phyloP scores from a whole-genome alignment of 345 rosid genomes.

The Orychophragmus violaceus region DNA sequence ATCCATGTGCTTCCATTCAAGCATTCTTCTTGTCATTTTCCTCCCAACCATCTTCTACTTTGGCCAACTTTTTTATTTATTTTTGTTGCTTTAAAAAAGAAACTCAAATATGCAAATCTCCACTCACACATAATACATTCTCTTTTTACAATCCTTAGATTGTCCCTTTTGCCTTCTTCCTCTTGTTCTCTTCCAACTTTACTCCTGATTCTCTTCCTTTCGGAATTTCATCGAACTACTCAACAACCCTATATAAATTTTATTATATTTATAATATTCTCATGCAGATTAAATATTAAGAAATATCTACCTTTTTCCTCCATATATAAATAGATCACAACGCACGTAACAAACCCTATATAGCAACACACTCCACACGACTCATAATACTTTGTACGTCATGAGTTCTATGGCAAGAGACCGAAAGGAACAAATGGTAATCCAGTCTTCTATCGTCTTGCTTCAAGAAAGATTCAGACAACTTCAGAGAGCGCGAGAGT shows the following conservation, averaged over 20 bases:
- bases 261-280: conserved; percentile 10
- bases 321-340: conserved; percentile 31
- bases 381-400: conserved; percentile 6
- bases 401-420: conserved; percentile 43
- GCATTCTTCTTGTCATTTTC: conserved; percentile 53
- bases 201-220: conserved; percentile 55
- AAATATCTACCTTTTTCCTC: conserved; percentile 11
- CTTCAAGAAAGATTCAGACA: conserved; percentile 72
- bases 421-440: conserved; percentile 35
- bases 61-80: conserved; percentile 41
- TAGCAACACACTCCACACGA: conserved; percentile 9
- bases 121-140: conserved; percentile 40
- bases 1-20: conserved; percentile 67
- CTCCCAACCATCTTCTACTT: conserved; percentile 35
- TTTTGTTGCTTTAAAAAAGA: not conserved
- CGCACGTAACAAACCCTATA: conserved; percentile 23
- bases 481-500: conserved; percentile 52
- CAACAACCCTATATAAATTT: conserved; percentile 24
- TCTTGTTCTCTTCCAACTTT: conserved; percentile 48
- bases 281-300: conserved; percentile 25
- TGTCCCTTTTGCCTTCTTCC: conserved; percentile 46
- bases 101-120: conserved; percentile 16
- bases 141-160: conserved; percentile 46
- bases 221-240: conserved; percentile 44
- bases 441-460: conserved; percentile 60